A percentile compares a stretch with the other conserved stretches of the same genome.
Conservation (phyloP, 2,329 filamentous ascomycete species). For the Trichoderma sp. region DNA sequence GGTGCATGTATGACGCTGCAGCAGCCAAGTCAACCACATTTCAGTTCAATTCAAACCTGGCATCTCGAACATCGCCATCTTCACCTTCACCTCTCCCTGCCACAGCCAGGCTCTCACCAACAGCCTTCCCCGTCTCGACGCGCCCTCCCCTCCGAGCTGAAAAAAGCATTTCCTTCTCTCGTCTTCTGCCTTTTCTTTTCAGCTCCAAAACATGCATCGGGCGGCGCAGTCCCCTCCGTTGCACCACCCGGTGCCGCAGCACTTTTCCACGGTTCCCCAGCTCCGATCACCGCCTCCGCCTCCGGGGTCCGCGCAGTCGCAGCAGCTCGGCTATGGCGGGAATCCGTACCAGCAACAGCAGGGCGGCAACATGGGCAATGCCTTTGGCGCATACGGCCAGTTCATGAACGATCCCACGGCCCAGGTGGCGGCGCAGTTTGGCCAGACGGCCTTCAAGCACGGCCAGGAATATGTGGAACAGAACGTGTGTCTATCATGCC, state of each 20-base stretch:
- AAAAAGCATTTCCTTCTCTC: constrained; percentile 23
- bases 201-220: constrained; percentile 68
- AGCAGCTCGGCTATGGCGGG: constrained; percentile 61
- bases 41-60: constrained; percentile 20
- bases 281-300: constrained; percentile 90
- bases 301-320: constrained; percentile 65
- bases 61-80: constrained; percentile 11
- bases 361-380: constrained; percentile 50
- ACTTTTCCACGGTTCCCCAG: constrained; percentile 96
- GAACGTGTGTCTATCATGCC: constrained; percentile 62
- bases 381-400: constrained; percentile 75
- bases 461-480: constrained; percentile 94
- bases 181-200: constrained; percentile 8
- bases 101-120: neutral
- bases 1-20: constrained; percentile 27
- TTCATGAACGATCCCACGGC: constrained; percentile 96
- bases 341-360: constrained; percentile 73
- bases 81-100: neutral
- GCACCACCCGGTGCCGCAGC: constrained; percentile 95
- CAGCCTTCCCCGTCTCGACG: neutral
- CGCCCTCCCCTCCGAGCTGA: constrained; percentile 3
- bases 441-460: constrained; percentile 85
- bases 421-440: constrained; percentile 92
- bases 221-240: constrained; percentile 84
- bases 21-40: constrained; percentile 34